Percentiles rank a stretch among this genome's conserved stretches.
Evolutionary conservation across 805 yeast genomes (phyloP).

Genomic region (Barnettozyma salicaria): DNA sequence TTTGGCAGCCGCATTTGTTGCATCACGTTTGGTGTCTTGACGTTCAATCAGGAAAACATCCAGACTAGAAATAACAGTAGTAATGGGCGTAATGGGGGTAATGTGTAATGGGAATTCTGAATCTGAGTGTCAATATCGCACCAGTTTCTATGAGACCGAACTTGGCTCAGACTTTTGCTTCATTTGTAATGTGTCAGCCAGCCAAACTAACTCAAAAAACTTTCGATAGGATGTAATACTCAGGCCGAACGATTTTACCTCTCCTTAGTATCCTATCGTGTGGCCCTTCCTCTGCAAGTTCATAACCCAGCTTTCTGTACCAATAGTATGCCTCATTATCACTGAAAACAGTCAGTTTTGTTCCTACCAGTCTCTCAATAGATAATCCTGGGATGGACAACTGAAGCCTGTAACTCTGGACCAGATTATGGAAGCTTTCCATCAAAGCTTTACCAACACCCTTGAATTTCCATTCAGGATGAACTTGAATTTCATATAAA

Average conservation of each 20-base stretch:
- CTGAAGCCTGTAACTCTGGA: constrained; percentile 15
- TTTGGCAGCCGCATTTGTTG: too few species aligned
- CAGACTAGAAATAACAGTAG: too few species aligned
- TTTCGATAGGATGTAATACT: constrained; percentile 34
- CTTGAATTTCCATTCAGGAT: constrained; percentile 29
- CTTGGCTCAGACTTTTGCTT: neutral
- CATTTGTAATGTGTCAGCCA: neutral
- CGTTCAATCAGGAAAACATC: too few species aligned
- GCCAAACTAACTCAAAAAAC: neutral
- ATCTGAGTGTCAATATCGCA: too few species aligned
- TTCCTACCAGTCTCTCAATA: constrained; percentile 10
- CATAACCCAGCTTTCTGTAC: constrained; percentile 39
- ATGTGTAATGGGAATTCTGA: too few species aligned
- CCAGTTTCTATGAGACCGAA: too few species aligned
- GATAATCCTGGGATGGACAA: constrained; percentile 5
- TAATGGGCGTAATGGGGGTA: too few species aligned
- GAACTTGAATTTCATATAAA: constrained; percentile 52
- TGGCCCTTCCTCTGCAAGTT: constrained; percentile 37
- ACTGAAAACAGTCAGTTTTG: constrained; percentile 44
- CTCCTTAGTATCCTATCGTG: constrained; percentile 34
- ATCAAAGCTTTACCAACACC: constrained; percentile 39
- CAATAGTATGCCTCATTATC: constrained; percentile 41
- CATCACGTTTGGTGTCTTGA: too few species aligned
- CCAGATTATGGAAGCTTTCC: constrained; percentile 30
- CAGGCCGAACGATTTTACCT: constrained; percentile 38